Percentiles rank a stretch among this genome's conserved stretches.
Evolutionary conservation across 2,329 filamentous ascomycete species (phyloP).

Genomic region (Alternaria brassicicola): DNA sequence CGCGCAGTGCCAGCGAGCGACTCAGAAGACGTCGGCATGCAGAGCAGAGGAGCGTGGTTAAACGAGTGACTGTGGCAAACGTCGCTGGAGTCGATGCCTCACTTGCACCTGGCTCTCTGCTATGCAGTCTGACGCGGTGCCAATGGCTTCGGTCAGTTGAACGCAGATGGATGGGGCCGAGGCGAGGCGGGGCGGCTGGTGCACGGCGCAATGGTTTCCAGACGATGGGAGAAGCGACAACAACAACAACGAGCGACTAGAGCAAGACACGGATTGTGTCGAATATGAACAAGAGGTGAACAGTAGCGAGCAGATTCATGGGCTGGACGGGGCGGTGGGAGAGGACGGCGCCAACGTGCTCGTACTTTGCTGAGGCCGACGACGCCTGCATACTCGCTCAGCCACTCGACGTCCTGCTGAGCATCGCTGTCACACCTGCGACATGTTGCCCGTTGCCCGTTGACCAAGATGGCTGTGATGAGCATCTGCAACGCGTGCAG

Average conservation of each 20-base stretch:
- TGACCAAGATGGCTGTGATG: constrained; percentile 6
- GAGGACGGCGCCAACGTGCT: constrained; percentile 18
- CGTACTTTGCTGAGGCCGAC: constrained; percentile 28
- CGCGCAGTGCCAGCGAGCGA: constrained; percentile 16
- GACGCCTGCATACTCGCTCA: constrained; percentile 23
- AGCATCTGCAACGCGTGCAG: not conserved
- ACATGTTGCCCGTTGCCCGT: constrained; percentile 6
- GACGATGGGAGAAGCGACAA: constrained; percentile 5
- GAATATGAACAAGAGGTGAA: not conserved
- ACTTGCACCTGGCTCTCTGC: constrained; percentile 7
- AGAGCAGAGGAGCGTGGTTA: constrained; percentile 7
- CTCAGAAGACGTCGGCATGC: constrained; percentile 20
- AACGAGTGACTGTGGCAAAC: constrained; percentile 18
- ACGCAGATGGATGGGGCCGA: constrained; percentile 16
- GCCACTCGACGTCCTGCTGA: constrained; percentile 25
- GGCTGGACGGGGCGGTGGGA: constrained; percentile 14
- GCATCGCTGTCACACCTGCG: constrained; percentile 12
- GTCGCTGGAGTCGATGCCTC: constrained; percentile 14
- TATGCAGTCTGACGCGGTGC: constrained; percentile 33
- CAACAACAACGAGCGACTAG: constrained; percentile 12
- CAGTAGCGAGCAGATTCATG: constrained; percentile 1
- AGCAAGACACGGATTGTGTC: not conserved
- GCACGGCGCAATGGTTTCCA: constrained; percentile 11
- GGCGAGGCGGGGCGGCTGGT: constrained; percentile 17
- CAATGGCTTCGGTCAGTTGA: constrained; percentile 27